These are phyloP conservation scores for Talaromyces sp. DNA, from an alignment of 2,329 filamentous ascomycete species.

Conservation along the genomic window DNA sequence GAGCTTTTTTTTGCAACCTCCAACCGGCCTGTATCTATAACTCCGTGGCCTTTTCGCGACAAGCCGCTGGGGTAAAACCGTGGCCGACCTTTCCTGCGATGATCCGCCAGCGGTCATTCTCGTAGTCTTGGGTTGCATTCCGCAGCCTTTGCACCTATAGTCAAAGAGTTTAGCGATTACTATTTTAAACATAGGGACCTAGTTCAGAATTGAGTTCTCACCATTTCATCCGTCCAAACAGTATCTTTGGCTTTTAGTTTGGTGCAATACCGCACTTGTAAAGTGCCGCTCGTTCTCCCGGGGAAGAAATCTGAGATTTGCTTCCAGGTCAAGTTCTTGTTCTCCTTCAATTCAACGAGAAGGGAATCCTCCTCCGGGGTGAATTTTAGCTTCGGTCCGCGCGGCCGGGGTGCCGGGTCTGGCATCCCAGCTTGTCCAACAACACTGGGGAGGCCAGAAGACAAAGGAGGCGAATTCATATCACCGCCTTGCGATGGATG, in stretches of 20 bases:
- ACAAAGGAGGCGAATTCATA: slow-evolving; percentile 36
- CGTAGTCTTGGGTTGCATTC: slow-evolving; percentile 36
- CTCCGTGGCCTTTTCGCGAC: slow-evolving; percentile 71
- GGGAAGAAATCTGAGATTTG: slow-evolving; percentile 97
- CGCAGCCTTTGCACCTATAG: slow-evolving; percentile 32
- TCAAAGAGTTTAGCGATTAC: slow-evolving; percentile 5
- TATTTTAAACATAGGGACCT: background rate
- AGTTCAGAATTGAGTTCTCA: slow-evolving; percentile 34
- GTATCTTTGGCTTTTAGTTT: slow-evolving; percentile 92
- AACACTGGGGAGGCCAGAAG: slow-evolving; percentile 68
- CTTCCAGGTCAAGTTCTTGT: slow-evolving; percentile 93
- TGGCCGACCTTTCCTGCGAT: slow-evolving; percentile 85
- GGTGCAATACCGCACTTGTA: slow-evolving; percentile 92
- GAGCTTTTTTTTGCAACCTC: background rate
- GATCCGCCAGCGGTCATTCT: slow-evolving; percentile 79
- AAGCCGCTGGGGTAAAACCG: slow-evolving; percentile 81
- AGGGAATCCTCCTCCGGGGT: slow-evolving; percentile 86
- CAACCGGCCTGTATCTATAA: slow-evolving; percentile 30
- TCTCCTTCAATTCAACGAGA: slow-evolving; percentile 85
- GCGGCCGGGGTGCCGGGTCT: slow-evolving; percentile 68
- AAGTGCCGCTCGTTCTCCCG: slow-evolving; percentile 78
- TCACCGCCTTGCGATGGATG: slow-evolving; percentile 56
- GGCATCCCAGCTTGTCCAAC: slow-evolving; percentile 88
- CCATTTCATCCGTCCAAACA: slow-evolving; percentile 89
- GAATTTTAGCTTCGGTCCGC: slow-evolving; percentile 88